Base-by-base conservation (phyloP, 208 protist genomes). In the Crithidia expoeki region DNA sequence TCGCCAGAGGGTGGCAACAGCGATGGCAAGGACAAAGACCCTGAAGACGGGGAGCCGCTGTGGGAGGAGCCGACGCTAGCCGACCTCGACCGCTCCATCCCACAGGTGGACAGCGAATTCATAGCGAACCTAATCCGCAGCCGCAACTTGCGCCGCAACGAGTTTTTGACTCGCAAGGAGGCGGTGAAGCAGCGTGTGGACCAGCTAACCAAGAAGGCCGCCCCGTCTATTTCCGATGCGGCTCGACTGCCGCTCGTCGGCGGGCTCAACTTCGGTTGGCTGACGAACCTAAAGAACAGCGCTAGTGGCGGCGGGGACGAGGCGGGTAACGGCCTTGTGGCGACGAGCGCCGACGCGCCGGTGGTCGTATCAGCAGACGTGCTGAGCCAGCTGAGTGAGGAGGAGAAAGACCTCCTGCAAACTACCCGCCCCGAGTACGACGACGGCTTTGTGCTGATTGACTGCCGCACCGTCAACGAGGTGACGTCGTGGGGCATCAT, bases 401-500 rank as follows among this genome's bases (percentile, higher is more conserved):
- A 84, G 33, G 85, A 90, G 65, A 77, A 69, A 52, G 81, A 94
- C 53, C 34, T 75, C 32, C 67, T 94, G 34, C 60, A 80, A 27
- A 69, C 83, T 0, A 81, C 71, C 32, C 80, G 88, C 7, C 85
- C 85, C 16, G 88, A 91, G 53, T 94, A 94, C 70, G 76, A 89
- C 55, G 88, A 94, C 57, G 85, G 85, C 25, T 88, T 94, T 71
- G 74, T 94, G 21, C 60, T 94, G 17, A 68, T 94, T 3, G 88
- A 94, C 76, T 94, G 88, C 66, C 88, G 88, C 66, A 94, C 88
- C 5, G 88, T 94, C 28, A 94, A 91, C 58, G 88, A 94, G 70
- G 79, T 89, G 30, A 94, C 85, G 46, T 94, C 88, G 55, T 94
- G 88, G 85, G 88, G 88, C 38, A 91, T 94, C 53, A 91, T 94